phyloP scores from a whole-genome alignment of 768 basidiomycete species.

The Pleurotus ostreatus region DNA sequence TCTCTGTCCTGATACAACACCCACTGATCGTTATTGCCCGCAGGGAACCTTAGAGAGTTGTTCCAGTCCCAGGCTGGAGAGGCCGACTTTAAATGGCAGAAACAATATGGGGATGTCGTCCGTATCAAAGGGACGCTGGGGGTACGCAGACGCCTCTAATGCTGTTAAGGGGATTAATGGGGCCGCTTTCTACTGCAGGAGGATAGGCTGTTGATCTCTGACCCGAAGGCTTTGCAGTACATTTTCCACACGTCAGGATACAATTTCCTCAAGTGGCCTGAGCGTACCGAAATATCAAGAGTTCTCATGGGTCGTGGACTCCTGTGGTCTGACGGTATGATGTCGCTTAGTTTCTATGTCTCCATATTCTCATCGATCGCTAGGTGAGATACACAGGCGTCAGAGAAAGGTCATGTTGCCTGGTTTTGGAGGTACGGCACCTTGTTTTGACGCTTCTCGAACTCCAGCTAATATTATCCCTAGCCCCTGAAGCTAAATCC shows the following conservation, averaged over 20 bases:
- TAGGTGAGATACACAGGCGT: constrained; percentile 45
- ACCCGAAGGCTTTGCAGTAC: constrained; percentile 57
- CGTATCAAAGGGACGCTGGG: constrained; percentile 49
- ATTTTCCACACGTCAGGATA: constrained; percentile 55
- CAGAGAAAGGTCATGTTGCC: constrained; percentile 53
- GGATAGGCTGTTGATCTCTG: constrained; percentile 48
- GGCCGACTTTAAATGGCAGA: constrained; percentile 50
- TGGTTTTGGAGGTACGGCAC: constrained; percentile 38
- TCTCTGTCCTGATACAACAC: background rate
- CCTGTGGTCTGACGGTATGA: constrained; percentile 49
- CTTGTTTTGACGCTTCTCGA: too few relatives aligned
- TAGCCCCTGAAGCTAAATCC: constrained; percentile 40
- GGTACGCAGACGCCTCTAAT: constrained; percentile 22
- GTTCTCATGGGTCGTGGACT: constrained; percentile 50
- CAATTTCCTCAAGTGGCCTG: constrained; percentile 47
- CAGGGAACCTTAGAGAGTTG: constrained; percentile 47
- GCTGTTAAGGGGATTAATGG: constrained; percentile 1
- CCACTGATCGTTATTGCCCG: background rate
- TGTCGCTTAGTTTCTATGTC: background rate
- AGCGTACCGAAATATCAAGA: constrained; percentile 44
- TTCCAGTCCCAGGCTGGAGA: constrained; percentile 47
- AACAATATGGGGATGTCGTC: constrained; percentile 44
- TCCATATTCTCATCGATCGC: background rate
- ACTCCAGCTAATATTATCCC: background rate
- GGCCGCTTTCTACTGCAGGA: constrained; percentile 27